Conservation (phyloP, 2,329 filamentous ascomycete genomes). For the Acrocalymma vagum region DNA sequence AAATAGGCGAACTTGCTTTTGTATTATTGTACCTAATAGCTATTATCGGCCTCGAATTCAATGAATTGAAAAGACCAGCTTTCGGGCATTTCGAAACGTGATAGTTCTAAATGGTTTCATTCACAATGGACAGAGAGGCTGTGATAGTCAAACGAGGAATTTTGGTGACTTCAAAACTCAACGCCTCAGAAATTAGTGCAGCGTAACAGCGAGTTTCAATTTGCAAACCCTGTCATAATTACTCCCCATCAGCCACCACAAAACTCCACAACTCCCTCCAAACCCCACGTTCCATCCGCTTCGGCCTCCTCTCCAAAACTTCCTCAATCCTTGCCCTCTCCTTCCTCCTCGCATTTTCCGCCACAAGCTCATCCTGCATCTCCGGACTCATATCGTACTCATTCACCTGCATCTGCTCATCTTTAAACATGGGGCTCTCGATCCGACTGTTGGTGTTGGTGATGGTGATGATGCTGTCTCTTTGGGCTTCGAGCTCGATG, state of each 20-base stretch:
- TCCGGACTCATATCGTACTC: conserved; percentile 12
- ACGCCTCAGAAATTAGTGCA: too few relatives aligned
- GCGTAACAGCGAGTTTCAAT: too few relatives aligned
- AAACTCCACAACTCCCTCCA: conserved; percentile 34
- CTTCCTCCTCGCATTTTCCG: conserved; percentile 14
- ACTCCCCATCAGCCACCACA: conserved; percentile 23
- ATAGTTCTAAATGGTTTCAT: too few relatives aligned
- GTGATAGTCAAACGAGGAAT: too few relatives aligned
- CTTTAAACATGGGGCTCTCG: conserved; percentile 8
- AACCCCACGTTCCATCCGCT: conserved; percentile 18
- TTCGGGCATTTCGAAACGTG: too few relatives aligned
- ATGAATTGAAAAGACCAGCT: too few relatives aligned
- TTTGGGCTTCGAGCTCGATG: conserved; percentile 15
- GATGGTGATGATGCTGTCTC: conserved; percentile 2
- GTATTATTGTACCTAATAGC: too few relatives aligned
- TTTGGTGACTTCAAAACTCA: too few relatives aligned
- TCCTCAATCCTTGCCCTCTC: conserved; percentile 16
- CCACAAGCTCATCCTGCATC: conserved; percentile 22
- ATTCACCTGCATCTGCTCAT: conserved; percentile 1
- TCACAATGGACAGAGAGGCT: too few relatives aligned
- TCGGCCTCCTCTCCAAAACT: conserved; percentile 19
- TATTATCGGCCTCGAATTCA: too few relatives aligned
- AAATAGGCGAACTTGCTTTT: too few relatives aligned
- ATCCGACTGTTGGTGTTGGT: conserved; percentile 2
- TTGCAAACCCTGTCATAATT: too few relatives aligned